These are phyloP conservation scores for Nicotiana otophora DNA, from an alignment of 257 asterid species.

Conservation along the genomic window DNA sequence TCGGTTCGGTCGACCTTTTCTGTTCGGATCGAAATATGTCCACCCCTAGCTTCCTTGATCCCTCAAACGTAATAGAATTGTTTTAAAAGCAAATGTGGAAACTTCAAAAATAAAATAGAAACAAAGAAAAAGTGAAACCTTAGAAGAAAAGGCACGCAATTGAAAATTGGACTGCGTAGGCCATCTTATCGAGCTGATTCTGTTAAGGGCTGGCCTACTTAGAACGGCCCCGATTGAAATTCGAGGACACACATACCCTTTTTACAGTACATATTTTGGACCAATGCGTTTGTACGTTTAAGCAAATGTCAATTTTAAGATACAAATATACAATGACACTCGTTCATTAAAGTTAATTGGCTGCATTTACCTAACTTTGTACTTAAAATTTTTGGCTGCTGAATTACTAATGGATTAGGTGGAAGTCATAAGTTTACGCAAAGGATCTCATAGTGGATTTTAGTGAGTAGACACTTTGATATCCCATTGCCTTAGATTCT, in stretches of 20 bases:
- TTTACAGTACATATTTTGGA: too few species aligned
- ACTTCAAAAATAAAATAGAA: not conserved
- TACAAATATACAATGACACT: not conserved
- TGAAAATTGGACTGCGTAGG: not conserved
- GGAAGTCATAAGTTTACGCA: not conserved
- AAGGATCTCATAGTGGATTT: not conserved
- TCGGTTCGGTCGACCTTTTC: too few species aligned
- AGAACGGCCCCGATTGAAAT: not conserved
- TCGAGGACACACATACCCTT: too few species aligned
- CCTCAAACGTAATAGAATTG: too few species aligned
- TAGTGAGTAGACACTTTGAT: not conserved
- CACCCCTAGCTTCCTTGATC: too few species aligned
- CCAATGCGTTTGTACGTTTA: slow-evolving; percentile 8
- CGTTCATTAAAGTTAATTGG: slow-evolving; percentile 12
- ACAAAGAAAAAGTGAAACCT: not conserved
- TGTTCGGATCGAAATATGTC: too few species aligned
- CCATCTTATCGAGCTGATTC: not conserved
- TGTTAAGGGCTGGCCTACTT: not conserved
- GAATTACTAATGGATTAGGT: not conserved
- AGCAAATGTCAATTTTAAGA: not conserved
- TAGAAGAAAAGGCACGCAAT: not conserved
- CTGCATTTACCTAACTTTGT: slow-evolving; percentile 26
- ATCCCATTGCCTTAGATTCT: not conserved
- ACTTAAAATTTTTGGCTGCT: not conserved
- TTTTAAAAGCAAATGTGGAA: not conserved